phyloP scores from a whole-genome alignment of 2,329 filamentous ascomycete species.

The Exophiala spinifera region DNA sequence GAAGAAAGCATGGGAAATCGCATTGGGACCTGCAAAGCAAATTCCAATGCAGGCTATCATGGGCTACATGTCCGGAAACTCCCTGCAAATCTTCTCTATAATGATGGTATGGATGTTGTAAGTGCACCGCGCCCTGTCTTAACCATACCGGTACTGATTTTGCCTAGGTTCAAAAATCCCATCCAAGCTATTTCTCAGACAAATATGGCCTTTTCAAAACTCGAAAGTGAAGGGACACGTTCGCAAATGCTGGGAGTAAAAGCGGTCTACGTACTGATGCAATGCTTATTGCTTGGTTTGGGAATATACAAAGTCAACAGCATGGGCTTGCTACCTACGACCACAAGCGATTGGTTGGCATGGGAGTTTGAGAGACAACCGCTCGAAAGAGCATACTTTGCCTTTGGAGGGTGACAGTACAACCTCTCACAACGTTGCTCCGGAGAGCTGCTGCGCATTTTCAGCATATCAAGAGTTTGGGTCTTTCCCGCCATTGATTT shows the following conservation, averaged over 20 bases:
- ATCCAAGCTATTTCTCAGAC: slow-evolving; percentile 79
- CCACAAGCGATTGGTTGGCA: slow-evolving; percentile 93
- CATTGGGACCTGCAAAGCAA: slow-evolving; percentile 86
- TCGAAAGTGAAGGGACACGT: slow-evolving; percentile 77
- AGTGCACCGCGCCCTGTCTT: neutral
- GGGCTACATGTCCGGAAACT: slow-evolving; percentile 99
- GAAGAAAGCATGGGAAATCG: slow-evolving; percentile 98
- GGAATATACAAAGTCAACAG: slow-evolving; percentile 95
- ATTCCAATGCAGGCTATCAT: slow-evolving; percentile 98
- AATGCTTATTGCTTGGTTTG: slow-evolving; percentile 75
- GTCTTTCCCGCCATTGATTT: too few species aligned
- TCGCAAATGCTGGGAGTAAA: slow-evolving; percentile 77
- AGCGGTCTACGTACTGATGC: slow-evolving; percentile 81
- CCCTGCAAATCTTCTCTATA: slow-evolving; percentile 97
- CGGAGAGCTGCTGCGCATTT: too few species aligned
- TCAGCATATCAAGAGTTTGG: too few species aligned
- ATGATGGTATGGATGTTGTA: slow-evolving; percentile 96
- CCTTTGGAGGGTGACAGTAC: slow-evolving; percentile 32
- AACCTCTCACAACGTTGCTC: neutral
- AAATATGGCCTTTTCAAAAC: slow-evolving; percentile 83
- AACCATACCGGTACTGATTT: slow-evolving; percentile 7
- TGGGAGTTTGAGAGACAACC: slow-evolving; percentile 79
- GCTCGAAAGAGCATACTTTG: slow-evolving; percentile 63
- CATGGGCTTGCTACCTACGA: slow-evolving; percentile 94
- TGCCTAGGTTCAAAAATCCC: slow-evolving; percentile 75